Base-by-base conservation (phyloP, 2,329 filamentous ascomycete genomes). In the Xylaria sp. region DNA sequence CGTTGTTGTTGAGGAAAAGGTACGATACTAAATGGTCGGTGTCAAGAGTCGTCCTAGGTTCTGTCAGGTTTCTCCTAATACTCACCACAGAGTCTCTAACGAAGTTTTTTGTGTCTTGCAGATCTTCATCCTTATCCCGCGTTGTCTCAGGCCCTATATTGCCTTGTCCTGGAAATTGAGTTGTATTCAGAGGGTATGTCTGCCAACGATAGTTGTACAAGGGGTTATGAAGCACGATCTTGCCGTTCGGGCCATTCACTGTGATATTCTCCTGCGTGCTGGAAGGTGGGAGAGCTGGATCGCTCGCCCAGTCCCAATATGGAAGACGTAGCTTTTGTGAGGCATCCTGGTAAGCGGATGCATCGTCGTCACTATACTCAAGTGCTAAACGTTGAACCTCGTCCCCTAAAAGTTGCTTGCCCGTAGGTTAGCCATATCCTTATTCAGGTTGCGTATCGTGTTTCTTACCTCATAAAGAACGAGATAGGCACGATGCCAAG, bases 401-500 rank as follows among this genome's bases (percentile, higher is more conserved):
- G 1, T 77, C 73, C 32, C 85, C 84, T 5, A 90, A 79, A 15
- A 81, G 75, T 85, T 90, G 87, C 86, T 88, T 66, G n/a, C 32
- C 10, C 2, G 25, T 12, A 34, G 5, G 28, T 74, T 20, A 77
- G 74, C 48, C 10, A 37, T 28, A 2, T 34, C 9, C 23, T 68
- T n/a, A 46, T 23, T n/a, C 2, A 12, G 2, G 25, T 18, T 39
- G n/a, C 6, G 9, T 8, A 13, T 56, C 10, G 15, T 48, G n/a
- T 57, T 48, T n/a, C 77, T 12, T 77, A 87, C 85, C 81, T 90
- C 88, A 65, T 82, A 88, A 6, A 89, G 80, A 8, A 83, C 79
- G 51, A 88, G 74, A 68, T 86, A 89, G 3, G 86, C 84, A 6
- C 87, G 84, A 76, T 90, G 88, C 88, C 86, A 89, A 20, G 84